Evolutionary conservation across 2,329 filamentous ascomycete genomes (phyloP).

Genomic region (Davidsoniella australis): DNA sequence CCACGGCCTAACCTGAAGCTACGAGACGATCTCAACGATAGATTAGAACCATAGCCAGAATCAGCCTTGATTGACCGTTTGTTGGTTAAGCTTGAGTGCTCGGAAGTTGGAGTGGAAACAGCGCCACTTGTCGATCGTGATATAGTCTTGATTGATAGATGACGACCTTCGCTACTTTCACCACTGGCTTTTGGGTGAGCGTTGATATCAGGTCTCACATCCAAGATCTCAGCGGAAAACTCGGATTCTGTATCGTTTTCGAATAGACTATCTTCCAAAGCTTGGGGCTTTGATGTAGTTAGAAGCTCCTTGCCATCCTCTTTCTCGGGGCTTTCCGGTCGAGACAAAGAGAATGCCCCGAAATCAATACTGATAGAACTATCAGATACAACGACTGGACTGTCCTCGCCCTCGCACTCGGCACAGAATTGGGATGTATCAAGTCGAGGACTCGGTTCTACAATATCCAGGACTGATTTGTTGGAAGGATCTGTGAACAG

Average conservation of each 20-base stretch:
- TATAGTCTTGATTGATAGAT: conserved; percentile 10
- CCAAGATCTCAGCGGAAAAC: conserved; percentile 21
- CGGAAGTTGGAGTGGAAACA: conserved; percentile 27
- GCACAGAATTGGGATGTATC: neutral
- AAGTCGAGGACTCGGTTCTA: neutral
- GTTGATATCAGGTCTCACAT: conserved; percentile 26
- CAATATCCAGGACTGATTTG: neutral
- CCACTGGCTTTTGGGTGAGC: conserved; percentile 21
- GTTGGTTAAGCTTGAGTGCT: conserved; percentile 21
- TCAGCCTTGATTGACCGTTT: conserved; percentile 36
- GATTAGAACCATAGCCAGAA: conserved; percentile 44
- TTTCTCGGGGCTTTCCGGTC: neutral
- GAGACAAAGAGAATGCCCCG: conserved; percentile 21
- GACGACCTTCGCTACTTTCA: neutral
- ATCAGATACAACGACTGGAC: neutral
- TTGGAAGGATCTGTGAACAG: neutral
- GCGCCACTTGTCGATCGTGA: conserved; percentile 31
- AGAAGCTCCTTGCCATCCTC: conserved; percentile 21
- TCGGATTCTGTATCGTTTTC: conserved; percentile 20
- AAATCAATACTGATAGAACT: conserved; percentile 11
- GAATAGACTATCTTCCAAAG: conserved; percentile 31
- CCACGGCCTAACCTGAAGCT: conserved; percentile 18
- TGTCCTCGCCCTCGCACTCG: neutral
- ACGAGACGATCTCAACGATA: conserved; percentile 37
- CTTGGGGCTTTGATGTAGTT: conserved; percentile 31